Evolutionary conservation across 495 filamentous ascomycete species (phyloP).

Genomic region (Cairneyella variabilis): DNA sequence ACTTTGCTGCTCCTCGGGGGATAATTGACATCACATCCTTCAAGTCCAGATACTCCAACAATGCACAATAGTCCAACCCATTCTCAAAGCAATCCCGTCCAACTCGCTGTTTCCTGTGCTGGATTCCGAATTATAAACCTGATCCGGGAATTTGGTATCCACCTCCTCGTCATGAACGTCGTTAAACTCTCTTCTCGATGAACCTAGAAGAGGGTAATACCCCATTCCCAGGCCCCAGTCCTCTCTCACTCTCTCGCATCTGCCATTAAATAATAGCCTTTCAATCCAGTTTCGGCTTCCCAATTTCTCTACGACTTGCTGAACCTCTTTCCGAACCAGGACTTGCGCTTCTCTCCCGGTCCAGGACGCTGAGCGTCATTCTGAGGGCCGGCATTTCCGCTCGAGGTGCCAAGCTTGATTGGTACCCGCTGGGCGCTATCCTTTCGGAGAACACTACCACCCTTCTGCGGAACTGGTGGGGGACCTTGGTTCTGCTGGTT

Average conservation of each 20-base stretch:
- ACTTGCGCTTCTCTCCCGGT: constrained; percentile 68
- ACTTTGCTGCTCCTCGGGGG: no score
- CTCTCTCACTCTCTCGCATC: not conserved
- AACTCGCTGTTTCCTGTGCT: no score
- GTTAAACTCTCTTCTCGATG: not conserved
- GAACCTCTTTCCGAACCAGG: constrained; percentile 82
- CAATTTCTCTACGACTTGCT: constrained; percentile 47
- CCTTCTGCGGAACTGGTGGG: constrained; percentile 37
- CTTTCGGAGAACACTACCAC: no score
- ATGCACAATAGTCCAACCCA: no score
- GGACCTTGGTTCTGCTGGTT: constrained; percentile 18
- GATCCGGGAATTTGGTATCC: not conserved
- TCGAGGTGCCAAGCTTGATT: constrained; percentile 28
- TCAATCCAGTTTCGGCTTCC: not conserved
- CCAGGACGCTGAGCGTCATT: not conserved
- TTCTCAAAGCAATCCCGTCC: no score
- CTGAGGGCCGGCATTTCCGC: constrained; percentile 9
- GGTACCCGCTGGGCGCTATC: constrained; percentile 28
- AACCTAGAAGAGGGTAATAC: not conserved
- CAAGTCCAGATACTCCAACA: no score
- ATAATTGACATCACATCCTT: no score
- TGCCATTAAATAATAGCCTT: not conserved
- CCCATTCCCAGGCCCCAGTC: not conserved
- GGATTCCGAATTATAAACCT: not conserved
- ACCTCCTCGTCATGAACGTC: not conserved